A percentile compares a stretch with the other conserved stretches of the same genome.
phyloP scores from a whole-genome alignment of 257 asterid species.

The Thymus quinquecostatus region DNA sequence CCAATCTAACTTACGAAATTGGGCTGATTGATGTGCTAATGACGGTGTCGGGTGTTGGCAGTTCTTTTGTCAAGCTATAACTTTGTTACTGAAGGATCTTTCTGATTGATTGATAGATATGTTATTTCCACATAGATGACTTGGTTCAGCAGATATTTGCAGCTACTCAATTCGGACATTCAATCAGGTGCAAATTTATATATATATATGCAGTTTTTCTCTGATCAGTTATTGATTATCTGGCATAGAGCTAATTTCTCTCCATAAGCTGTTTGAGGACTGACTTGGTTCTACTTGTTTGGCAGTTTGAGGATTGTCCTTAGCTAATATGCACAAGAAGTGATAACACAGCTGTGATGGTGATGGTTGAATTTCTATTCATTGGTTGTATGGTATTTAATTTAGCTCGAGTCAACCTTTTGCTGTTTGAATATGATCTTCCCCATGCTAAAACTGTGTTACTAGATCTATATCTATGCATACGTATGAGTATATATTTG shows the following conservation, averaged over 20 bases:
- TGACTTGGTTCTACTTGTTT: slow-evolving; percentile 42
- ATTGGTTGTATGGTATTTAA: slow-evolving; percentile 3
- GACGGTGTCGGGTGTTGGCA: slow-evolving; percentile 47
- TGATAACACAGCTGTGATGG: slow-evolving; percentile 34
- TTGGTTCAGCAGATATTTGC: slow-evolving; percentile 83
- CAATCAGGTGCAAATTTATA: slow-evolving; percentile 61
- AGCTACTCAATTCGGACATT: slow-evolving; percentile 57
- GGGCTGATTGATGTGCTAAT: slow-evolving; percentile 39
- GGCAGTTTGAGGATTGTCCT: slow-evolving; percentile 49
- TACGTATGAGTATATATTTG: slow-evolving; percentile 21
- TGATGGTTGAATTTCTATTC: slow-evolving; percentile 26
- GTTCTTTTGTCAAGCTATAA: slow-evolving; percentile 25
- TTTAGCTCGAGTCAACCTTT: slow-evolving; percentile 8
- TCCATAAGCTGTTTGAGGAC: slow-evolving; percentile 29
- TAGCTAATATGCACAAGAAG: slow-evolving; percentile 35
- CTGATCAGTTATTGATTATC: slow-evolving; percentile 22
- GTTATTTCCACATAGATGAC: slow-evolving; percentile 69
- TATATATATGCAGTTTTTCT: slow-evolving; percentile 34
- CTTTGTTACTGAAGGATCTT: slow-evolving; percentile 57
- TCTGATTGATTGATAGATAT: slow-evolving; percentile 85
- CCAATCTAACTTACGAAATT: slow-evolving; percentile 28
- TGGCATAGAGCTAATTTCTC: slow-evolving; percentile 28
- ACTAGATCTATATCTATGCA: neutral
- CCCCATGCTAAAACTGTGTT: slow-evolving; percentile 1
- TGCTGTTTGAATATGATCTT: slow-evolving; percentile 2